These are phyloP conservation scores for Phanerochaete carnosa DNA, from an alignment of 768 basidiomycete species.

Conservation along the genomic window DNA sequence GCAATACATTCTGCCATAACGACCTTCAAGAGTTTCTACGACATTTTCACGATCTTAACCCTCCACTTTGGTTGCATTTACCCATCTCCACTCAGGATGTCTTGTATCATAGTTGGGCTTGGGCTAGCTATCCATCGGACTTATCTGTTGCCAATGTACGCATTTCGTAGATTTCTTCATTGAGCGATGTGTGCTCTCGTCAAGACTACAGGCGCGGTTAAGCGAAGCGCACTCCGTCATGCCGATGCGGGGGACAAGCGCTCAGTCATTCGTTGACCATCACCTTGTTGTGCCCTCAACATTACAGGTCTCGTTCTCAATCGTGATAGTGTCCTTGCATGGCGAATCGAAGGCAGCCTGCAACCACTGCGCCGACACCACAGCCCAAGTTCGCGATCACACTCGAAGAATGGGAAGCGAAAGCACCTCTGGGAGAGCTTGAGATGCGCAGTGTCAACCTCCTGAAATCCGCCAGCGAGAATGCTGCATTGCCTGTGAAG, in stretches of 20 bases:
- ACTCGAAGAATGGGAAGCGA: slow-evolving; percentile 91
- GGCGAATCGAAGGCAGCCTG: neutral
- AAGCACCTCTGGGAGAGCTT: slow-evolving; percentile 69
- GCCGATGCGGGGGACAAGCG: too few relatives aligned
- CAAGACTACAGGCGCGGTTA: too few relatives aligned
- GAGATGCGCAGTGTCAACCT: slow-evolving; percentile 63
- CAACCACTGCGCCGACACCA: slow-evolving; percentile 9
- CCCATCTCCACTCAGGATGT: slow-evolving; percentile 7
- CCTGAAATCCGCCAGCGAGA: slow-evolving; percentile 60
- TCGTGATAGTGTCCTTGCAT: neutral
- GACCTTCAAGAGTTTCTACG: neutral
- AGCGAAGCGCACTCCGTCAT: too few relatives aligned
- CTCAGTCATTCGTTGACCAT: too few relatives aligned
- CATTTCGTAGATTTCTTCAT: too few relatives aligned
- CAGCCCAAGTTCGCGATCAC: slow-evolving; percentile 48
- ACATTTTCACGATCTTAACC: neutral
- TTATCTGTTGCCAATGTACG: neutral
- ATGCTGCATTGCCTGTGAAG: slow-evolving; percentile 67
- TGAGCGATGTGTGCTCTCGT: too few relatives aligned
- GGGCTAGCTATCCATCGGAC: neutral
- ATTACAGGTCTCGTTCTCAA: neutral
- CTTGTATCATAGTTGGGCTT: slow-evolving; percentile 1
- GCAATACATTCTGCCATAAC: neutral
- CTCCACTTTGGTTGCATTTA: neutral
- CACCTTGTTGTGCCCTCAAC: too few relatives aligned